phyloP scores from a whole-genome alignment of 148 eudicot species.

The Polygonum aviculare region DNA sequence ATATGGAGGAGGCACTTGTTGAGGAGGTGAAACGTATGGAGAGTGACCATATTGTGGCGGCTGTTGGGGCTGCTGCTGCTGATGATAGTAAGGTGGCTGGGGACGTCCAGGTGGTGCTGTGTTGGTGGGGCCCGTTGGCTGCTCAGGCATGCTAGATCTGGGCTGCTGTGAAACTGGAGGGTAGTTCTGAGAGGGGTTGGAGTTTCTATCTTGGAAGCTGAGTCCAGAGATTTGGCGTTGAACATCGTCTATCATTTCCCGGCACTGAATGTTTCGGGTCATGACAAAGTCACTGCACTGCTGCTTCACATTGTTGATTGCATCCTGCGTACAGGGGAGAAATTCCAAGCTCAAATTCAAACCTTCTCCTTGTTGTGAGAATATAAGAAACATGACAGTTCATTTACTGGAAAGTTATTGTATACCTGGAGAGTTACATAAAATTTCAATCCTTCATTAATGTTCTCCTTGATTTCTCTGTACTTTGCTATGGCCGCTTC shows the following conservation, averaged over 20 bases:
- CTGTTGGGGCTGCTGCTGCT: constrained; percentile 3
- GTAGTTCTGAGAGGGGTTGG: constrained; percentile 38
- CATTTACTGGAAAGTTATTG: neutral
- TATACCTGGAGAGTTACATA: constrained; percentile 94
- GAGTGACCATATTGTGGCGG: constrained; percentile 16
- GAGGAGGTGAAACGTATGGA: constrained; percentile 9
- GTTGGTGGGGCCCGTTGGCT: constrained; percentile 33
- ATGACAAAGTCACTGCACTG: constrained; percentile 91
- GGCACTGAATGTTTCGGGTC: constrained; percentile 93
- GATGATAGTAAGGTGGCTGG: constrained; percentile 46
- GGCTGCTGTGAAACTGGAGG: constrained; percentile 53
- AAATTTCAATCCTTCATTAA: constrained; percentile 91
- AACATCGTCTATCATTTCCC: constrained; percentile 88
- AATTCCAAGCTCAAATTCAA: neutral
- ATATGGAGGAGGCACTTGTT: constrained; percentile 7
- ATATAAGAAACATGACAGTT: neutral
- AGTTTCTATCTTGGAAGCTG: constrained; percentile 69
- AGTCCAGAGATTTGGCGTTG: constrained; percentile 78
- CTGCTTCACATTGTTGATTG: constrained; percentile 79
- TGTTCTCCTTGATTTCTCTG: constrained; percentile 82
- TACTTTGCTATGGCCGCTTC: constrained; percentile 90
- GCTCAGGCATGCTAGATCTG: constrained; percentile 45
- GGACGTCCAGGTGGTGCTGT: constrained; percentile 32
- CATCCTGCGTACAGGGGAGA: constrained; percentile 52
- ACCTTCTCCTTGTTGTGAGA: neutral